Evolutionary conservation across 2,329 filamentous ascomycete species (phyloP).

Genomic region (Ophiostoma montium): DNA sequence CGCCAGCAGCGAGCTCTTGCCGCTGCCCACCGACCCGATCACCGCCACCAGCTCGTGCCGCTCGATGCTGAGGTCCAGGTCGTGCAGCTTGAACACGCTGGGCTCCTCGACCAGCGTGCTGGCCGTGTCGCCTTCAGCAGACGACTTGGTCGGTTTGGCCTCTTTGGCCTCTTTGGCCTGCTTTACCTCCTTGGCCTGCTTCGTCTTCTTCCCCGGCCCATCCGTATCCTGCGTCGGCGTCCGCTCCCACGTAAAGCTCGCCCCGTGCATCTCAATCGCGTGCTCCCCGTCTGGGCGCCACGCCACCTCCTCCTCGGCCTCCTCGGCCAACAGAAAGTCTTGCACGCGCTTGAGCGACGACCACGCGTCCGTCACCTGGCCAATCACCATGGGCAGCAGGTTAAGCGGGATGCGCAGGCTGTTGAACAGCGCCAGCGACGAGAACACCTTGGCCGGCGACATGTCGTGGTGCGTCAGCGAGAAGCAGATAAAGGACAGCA

Average conservation of each 20-base stretch:
- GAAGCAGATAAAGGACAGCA: constrained; percentile 84
- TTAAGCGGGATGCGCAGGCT: constrained; percentile 81
- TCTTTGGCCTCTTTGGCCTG: background rate
- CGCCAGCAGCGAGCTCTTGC: constrained; percentile 79
- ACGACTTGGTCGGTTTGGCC: no score
- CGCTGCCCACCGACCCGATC: constrained; percentile 81
- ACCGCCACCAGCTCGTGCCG: constrained; percentile 67
- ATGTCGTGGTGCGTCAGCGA: constrained; percentile 53
- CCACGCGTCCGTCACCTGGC: constrained; percentile 80
- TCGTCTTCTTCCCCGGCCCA: constrained; percentile 22
- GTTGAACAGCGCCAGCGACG: constrained; percentile 88
- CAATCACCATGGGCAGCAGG: constrained; percentile 72
- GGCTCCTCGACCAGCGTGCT: constrained; percentile 43
- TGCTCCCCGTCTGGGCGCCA: constrained; percentile 42
- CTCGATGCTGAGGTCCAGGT: constrained; percentile 52
- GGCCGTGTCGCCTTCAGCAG: constrained; percentile 31
- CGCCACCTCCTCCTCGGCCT: constrained; percentile 57
- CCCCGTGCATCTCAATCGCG: constrained; percentile 57
- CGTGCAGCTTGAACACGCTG: constrained; percentile 59
- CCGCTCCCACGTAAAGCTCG: constrained; percentile 79
- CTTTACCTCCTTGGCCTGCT: constrained; percentile 21
- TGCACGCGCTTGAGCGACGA: constrained; percentile 75
- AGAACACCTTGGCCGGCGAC: constrained; percentile 70
- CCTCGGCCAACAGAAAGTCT: constrained; percentile 76
- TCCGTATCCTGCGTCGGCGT: constrained; percentile 41